phyloP scores from a whole-genome alignment of 192 early-diverging fungal species.

The Linnemannia hyalina region DNA sequence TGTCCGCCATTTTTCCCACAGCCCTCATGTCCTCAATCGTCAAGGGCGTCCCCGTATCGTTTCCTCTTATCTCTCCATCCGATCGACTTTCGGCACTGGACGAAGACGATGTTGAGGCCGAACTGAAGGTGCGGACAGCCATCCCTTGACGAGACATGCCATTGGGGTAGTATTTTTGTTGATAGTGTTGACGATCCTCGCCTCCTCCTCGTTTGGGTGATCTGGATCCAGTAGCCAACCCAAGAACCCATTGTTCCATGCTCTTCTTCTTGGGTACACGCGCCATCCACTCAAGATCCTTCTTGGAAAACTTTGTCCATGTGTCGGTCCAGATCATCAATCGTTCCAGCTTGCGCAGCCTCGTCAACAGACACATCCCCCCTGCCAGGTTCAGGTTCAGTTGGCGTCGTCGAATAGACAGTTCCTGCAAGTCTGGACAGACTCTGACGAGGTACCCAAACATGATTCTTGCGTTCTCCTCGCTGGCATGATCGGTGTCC shows the following conservation, averaged over 20 bases:
- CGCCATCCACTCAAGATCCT: background rate
- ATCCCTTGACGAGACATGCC: background rate
- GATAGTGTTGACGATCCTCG: background rate
- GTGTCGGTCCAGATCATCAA: slow-evolving; percentile 1
- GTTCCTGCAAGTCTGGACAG: background rate
- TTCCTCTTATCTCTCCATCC: background rate
- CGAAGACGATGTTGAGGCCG: background rate
- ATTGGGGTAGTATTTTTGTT: background rate
- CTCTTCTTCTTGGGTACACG: background rate
- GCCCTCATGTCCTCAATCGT: background rate
- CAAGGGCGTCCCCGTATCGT: background rate
- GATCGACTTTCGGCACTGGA: background rate
- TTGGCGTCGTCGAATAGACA: background rate
- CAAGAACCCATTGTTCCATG: background rate
- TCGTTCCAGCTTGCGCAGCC: background rate
- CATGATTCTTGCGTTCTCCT: slow-evolving; percentile 5
- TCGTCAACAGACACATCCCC: background rate
- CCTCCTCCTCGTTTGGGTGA: background rate
- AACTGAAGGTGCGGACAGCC: background rate
- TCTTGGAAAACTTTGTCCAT: background rate
- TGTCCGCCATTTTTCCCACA: slow-evolving; percentile 3
- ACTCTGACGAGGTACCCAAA: slow-evolving; percentile 1
- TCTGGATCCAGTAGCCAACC: background rate
- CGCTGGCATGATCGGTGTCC: background rate
- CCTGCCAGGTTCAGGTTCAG: slow-evolving; percentile 2